Evolutionary conservation across 78 protist species (phyloP).

Genomic region (Guillardia theta): DNA sequence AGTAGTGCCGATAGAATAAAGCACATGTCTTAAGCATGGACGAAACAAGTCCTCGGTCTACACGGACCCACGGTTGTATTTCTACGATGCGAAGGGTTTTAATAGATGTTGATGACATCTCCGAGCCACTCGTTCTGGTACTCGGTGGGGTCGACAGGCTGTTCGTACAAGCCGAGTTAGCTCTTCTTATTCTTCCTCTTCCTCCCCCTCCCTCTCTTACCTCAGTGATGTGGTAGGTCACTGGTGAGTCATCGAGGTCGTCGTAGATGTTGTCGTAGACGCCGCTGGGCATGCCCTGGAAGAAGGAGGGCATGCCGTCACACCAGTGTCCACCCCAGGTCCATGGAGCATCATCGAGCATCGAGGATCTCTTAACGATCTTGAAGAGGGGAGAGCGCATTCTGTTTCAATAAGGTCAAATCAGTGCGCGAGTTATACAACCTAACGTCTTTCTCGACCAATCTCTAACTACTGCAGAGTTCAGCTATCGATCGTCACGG

Average conservation of each 20-base stretch:
- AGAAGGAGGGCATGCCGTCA: background rate
- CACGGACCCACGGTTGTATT: too few relatives aligned
- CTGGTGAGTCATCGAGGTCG: slow-evolving; percentile 22
- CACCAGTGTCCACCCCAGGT: background rate
- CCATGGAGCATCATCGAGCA: slow-evolving; percentile 26
- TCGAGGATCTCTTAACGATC: background rate
- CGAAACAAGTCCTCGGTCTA: too few relatives aligned
- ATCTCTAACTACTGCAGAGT: too few relatives aligned
- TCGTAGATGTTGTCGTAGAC: slow-evolving; percentile 30
- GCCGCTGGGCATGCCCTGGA: slow-evolving; percentile 29
- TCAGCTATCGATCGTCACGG: too few relatives aligned
- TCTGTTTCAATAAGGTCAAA: background rate
- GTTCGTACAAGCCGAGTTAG: too few relatives aligned
- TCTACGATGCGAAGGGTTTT: background rate
- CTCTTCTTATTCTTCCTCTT: too few relatives aligned
- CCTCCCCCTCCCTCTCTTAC: too few relatives aligned
- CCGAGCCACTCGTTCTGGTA: slow-evolving; percentile 44
- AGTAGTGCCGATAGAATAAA: too few relatives aligned
- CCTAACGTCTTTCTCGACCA: too few relatives aligned
- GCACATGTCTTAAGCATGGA: too few relatives aligned
- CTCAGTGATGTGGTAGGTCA: slow-evolving; percentile 34
- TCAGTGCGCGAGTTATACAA: too few relatives aligned
- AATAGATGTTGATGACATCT: slow-evolving; percentile 29
- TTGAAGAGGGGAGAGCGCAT: background rate
- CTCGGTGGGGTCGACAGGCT: slow-evolving; percentile 45